Evolutionary conservation across 2,329 filamentous ascomycete genomes (phyloP), one percentile per base, ranked within the genome.

Genomic region (Paradendryphiella salina): DNA sequence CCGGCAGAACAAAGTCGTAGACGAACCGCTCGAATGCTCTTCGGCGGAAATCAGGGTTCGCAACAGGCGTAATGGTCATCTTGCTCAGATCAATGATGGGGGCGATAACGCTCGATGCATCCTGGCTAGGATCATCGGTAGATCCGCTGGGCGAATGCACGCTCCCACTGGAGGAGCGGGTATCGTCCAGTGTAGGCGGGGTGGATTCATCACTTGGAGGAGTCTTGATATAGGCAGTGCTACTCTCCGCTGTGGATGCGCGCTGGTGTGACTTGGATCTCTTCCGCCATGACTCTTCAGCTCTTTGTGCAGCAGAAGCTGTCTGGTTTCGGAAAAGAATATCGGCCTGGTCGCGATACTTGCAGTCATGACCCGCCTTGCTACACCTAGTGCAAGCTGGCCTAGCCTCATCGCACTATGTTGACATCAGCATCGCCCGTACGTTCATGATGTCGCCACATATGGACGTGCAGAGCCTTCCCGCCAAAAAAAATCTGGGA

Each of bases 291-390:
- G 66, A 66, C 6, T 65, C 61, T 45, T 71, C 67, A 6, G 70
- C 69, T 48, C 62, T 65, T 41, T 72, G 67, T 1, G 67, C 70
- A 31, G 70, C 66, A 42, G 60, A 57, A 10, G 64, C 59, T 8
- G 68, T 72, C 44, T 72, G 66, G 32, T 72, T 71, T 4, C 67
- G 64, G 32, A 72, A 71, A 7, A 70, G 46, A 4, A 72, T 56
- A 32, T 71, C 67, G 35, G 53, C 59, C 42, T 66, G 64, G 35
- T 72, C 67, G 31, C 69, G 59, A 47, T 72, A 72, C 18, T 51
- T 64, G 64, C 69, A 72, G 4, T 69, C 59, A 39, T 64, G 55
- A 10, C 52, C 45, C 2, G 62, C 50, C 47, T 65, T 71, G 50
- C 15, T 58, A 51, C 70, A 72, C 10, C 70, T 62, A 38, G 51